These are phyloP conservation scores for Wickerhamomyces bovis DNA, from an alignment of 805 yeast species.

Conservation along the genomic window DNA sequence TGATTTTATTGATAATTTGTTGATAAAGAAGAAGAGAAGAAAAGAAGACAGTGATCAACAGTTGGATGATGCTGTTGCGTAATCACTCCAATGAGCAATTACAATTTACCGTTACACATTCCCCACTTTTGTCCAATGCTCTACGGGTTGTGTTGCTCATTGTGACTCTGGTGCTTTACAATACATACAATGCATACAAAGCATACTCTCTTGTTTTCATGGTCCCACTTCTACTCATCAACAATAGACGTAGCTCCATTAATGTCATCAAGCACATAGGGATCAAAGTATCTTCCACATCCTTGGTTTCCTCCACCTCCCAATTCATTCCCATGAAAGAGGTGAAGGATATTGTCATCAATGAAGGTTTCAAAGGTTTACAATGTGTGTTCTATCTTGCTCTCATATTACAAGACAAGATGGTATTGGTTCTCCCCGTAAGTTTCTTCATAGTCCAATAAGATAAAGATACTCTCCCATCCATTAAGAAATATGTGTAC, in stretches of 20 bases:
- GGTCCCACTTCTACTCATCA: background rate
- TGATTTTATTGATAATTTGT: too few relatives aligned
- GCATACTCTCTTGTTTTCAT: background rate
- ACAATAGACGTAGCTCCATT: background rate
- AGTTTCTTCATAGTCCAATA: too few relatives aligned
- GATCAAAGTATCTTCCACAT: slow-evolving; percentile 34
- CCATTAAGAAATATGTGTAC: background rate
- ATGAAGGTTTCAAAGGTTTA: slow-evolving; percentile 68
- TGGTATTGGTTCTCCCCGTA: background rate
- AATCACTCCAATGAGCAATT: background rate
- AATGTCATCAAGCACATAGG: slow-evolving; percentile 40
- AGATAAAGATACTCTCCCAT: slow-evolving; percentile 6
- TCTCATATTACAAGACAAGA: slow-evolving; percentile 39
- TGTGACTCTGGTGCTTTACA: background rate
- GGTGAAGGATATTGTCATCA: slow-evolving; percentile 60
- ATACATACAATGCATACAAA: too few relatives aligned
- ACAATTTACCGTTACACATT: background rate
- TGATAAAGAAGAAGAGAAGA: background rate
- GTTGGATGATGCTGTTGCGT: background rate
- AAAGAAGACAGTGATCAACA: too few relatives aligned
- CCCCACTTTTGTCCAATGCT: background rate
- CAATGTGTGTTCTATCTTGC: slow-evolving; percentile 63
- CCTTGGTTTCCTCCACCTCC: slow-evolving; percentile 20
- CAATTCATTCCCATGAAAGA: slow-evolving; percentile 51
- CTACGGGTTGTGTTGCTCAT: background rate